Conservation (phyloP, 345 rosid genomes). For the Aquilaria sinensis region DNA sequence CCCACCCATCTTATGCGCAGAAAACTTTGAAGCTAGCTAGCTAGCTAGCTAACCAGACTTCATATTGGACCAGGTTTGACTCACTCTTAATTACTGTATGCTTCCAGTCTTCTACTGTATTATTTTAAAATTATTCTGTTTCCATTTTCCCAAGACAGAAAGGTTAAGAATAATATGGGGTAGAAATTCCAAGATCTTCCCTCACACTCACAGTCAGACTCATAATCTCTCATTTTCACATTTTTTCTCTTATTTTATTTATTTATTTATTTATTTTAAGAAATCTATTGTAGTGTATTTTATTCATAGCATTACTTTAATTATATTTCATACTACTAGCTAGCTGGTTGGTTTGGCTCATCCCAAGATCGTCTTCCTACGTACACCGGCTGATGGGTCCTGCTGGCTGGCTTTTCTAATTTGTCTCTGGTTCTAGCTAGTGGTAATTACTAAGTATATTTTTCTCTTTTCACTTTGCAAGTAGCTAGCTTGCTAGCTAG, state of each 20-base stretch:
- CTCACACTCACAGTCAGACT: conserved; percentile 26
- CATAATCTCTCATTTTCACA: conserved; percentile 24
- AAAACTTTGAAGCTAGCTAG: no score
- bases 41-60: no score
- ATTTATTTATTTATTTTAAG: conserved; percentile 11
- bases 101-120: neutral
- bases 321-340: no score
- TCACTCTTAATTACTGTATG: conserved; percentile 1
- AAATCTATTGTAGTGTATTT: conserved; percentile 1
- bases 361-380: no score
- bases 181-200: conserved; percentile 45
- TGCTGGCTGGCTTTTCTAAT: no score
- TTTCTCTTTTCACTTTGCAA: neutral
- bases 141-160: conserved; percentile 43
- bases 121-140: no score
- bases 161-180: conserved; percentile 34
- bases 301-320: no score
- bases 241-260: conserved; percentile 9
- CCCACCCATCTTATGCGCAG: neutral
- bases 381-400: no score
- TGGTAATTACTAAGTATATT: conserved; percentile 7
- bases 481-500: neutral
- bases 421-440: no score
- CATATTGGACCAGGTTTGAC: no score
- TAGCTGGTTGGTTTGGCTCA: no score